phyloP scores from a whole-genome alignment of 75 land plant genomes.

The Pinus albicaulis region DNA sequence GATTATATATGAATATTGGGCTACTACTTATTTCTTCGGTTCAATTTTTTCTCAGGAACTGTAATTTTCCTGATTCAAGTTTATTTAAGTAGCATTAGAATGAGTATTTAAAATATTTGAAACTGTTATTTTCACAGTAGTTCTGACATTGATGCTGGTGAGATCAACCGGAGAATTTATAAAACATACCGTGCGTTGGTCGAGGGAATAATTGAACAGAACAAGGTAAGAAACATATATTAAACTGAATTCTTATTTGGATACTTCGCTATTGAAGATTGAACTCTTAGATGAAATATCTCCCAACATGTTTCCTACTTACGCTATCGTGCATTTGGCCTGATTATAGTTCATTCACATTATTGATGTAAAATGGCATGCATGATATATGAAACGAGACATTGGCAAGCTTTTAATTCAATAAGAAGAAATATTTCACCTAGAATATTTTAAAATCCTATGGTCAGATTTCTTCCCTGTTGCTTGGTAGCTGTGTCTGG shows the following conservation, averaged over 20 bases:
- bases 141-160: neutral
- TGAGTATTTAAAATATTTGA: neutral
- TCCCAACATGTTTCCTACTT: neutral
- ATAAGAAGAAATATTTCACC: neutral
- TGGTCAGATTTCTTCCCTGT: too few species aligned
- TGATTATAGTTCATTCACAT: neutral
- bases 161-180: slow-evolving; percentile 33
- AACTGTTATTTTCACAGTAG: neutral
- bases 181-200: slow-evolving; percentile 85
- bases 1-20: neutral
- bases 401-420: neutral
- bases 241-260: neutral
- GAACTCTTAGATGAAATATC: neutral
- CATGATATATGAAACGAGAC: neutral
- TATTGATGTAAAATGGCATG: neutral
- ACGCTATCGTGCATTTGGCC: neutral
- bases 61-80: too few species aligned
- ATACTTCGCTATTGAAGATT: neutral
- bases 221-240: slow-evolving; percentile 54
- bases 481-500: too few species aligned
- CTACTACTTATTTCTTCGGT: neutral
- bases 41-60: neutral
- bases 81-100: too few species aligned
- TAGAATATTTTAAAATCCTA: too few species aligned
- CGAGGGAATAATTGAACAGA: slow-evolving; percentile 56